Base-by-base conservation (phyloP, 257 asterid genomes). In the Gentiana macrophylla region DNA sequence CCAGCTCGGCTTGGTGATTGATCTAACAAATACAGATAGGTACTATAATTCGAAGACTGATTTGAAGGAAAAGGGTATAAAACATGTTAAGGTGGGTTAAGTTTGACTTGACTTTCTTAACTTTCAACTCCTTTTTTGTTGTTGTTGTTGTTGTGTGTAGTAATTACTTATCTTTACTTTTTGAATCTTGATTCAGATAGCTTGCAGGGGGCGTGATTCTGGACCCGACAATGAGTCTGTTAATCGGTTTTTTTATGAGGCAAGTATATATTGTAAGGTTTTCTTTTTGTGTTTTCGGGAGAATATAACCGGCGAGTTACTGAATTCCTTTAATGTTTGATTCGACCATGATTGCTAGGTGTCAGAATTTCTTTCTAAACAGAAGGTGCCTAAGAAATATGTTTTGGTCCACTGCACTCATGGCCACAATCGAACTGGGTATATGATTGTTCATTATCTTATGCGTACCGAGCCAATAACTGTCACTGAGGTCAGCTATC, bases 381-480 rank as follows among this genome's bases (percentile, higher is more conserved):
- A 85, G 53, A 88, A 78, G 74, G 84, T 72, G 44, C 59, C 79
- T 4, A 88, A 83, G 70, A 92, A 88, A 62, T 65, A 78, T 70
- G 77, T 92, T 73, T 80, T 92, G 69, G 94, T 88, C 47, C 99
- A 92, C 67, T 92, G 99, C 79, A 92, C 99, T 0, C 99, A 92
- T 74, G 99, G 99, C 67, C 99, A 92, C 70, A 92, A 92, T 64
- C 95, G 97, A 57, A 92, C 99, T 44, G 99, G 99, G 68, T 92
- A 70, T 74, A 92, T 92, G 99, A 83, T 88, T 45, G 69, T 81
- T 70, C 97, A 92, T 68, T 92, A 73, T 77, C 95, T 92, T 55
- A 88, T 92, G 99, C 90, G 99, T 44, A 77, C 94, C 49, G 65
- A 36, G 62, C 69, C 80, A 24, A 24, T 77, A 51, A 85, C 95